phyloP scores from a whole-genome alignment of 495 filamentous ascomycete genomes.

The Penicillium crystallinum region DNA sequence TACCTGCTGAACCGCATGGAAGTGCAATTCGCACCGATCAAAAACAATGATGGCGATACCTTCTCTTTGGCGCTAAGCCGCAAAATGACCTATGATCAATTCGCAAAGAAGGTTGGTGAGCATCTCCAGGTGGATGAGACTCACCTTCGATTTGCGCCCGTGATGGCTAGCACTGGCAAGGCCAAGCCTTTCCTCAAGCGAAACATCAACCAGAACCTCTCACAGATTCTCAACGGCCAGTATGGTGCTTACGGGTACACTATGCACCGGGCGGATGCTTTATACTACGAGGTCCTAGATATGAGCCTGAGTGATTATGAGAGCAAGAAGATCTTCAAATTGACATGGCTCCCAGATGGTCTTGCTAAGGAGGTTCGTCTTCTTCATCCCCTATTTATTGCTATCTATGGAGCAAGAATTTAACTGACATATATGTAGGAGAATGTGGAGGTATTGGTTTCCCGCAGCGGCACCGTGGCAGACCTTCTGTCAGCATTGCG shows the following conservation, averaged over 20 bases:
- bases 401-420: neutral
- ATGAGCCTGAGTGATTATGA: constrained; percentile 91
- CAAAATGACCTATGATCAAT: constrained; percentile 86
- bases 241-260: constrained; percentile 57
- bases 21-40: constrained; percentile 49
- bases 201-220: constrained; percentile 56
- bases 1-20: constrained; percentile 78
- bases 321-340: constrained; percentile 75
- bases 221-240: constrained; percentile 64
- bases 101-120: constrained; percentile 81
- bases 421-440: constrained; percentile 49
- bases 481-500: constrained; percentile 71
- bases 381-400: neutral
- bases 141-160: constrained; percentile 83
- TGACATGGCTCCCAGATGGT: constrained; percentile 83
- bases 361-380: constrained; percentile 75
- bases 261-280: constrained; percentile 64
- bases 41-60: constrained; percentile 40
- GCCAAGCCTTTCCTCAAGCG: constrained; percentile 73
- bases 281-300: constrained; percentile 90
- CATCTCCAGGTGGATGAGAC: constrained; percentile 71
- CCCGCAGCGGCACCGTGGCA: constrained; percentile 69
- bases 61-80: constrained; percentile 74
- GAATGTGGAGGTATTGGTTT: constrained; percentile 70
- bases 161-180: constrained; percentile 67